Evolutionary conservation across 192 early-diverging fungal species (phyloP).

Genomic region (Pilaira anomala): DNA sequence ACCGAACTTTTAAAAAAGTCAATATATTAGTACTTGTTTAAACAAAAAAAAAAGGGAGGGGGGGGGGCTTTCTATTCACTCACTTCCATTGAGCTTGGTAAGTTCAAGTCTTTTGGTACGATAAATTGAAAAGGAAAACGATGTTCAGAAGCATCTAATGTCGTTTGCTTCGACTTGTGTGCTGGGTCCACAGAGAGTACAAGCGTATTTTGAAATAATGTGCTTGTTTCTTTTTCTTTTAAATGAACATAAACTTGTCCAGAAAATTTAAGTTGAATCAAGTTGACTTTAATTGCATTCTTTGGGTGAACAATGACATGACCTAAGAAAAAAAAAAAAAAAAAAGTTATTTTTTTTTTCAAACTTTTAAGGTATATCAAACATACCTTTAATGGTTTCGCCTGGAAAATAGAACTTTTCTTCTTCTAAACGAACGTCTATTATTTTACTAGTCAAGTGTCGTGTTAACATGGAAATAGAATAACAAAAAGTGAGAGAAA

Average conservation of each 20-base stretch:
- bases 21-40: background rate
- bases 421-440: slow-evolving; percentile 33
- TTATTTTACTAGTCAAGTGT: slow-evolving; percentile 13
- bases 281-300: slow-evolving; percentile 29
- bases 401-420: slow-evolving; percentile 43
- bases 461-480: slow-evolving; percentile 7
- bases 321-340: slow-evolving; percentile 18
- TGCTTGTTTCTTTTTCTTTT: slow-evolving; percentile 29
- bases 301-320: slow-evolving; percentile 28
- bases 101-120: slow-evolving; percentile 27
- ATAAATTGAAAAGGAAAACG: slow-evolving; percentile 35
- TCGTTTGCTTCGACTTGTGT: slow-evolving; percentile 2
- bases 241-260: slow-evolving; percentile 28
- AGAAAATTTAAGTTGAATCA: slow-evolving; percentile 29
- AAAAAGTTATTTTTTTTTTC: too few relatives aligned
- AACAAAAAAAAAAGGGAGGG: background rate
- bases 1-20: slow-evolving; percentile 21
- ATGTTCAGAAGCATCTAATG: slow-evolving; percentile 30
- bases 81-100: slow-evolving; percentile 41
- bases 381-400: slow-evolving; percentile 34
- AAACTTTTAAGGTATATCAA: background rate
- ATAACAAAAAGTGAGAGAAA: background rate
- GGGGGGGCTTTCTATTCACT: background rate
- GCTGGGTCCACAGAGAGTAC: background rate
- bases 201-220: slow-evolving; percentile 27